A percentile compares a stretch with the other conserved stretches of the same genome.
Evolutionary conservation across 2,329 filamentous ascomycete genomes (phyloP).

Genomic region (Nemania serpens): DNA sequence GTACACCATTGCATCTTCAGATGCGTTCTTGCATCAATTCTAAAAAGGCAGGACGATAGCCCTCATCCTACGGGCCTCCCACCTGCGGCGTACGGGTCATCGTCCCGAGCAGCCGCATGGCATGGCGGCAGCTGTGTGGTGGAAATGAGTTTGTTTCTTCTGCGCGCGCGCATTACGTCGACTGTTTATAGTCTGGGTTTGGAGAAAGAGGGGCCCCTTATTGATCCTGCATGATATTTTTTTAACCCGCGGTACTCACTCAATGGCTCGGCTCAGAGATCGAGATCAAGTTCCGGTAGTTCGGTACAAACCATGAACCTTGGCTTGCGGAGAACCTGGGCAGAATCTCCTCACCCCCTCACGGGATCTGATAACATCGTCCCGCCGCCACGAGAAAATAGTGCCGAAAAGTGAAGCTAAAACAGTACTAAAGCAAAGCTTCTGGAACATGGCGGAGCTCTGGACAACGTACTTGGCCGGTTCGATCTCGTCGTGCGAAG

Average conservation of each 20-base stretch:
- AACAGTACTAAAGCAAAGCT: neutral
- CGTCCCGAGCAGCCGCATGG: conserved; percentile 20
- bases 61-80: neutral
- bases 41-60: neutral
- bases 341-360: conserved; percentile 2
- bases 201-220: conserved; percentile 7
- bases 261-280: neutral
- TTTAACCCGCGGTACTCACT: neutral
- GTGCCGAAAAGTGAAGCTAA: neutral
- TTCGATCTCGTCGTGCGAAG: neutral
- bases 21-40: neutral
- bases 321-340: conserved; percentile 20
- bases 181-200: neutral
- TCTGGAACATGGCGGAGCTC: neutral
- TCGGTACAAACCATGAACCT: conserved; percentile 10
- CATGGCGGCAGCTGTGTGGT: conserved; percentile 21
- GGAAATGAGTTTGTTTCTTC: conserved; percentile 21
- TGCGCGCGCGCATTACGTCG: neutral
- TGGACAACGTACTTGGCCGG: neutral
- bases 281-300: conserved; percentile 4
- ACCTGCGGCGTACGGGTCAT: conserved; percentile 15
- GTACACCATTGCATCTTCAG: neutral
- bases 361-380: neutral
- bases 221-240: neutral
- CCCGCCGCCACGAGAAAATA: neutral